These are phyloP conservation scores for Rhodamnia argentea DNA, from an alignment of 345 rosid genomes.

Conservation along the genomic window DNA sequence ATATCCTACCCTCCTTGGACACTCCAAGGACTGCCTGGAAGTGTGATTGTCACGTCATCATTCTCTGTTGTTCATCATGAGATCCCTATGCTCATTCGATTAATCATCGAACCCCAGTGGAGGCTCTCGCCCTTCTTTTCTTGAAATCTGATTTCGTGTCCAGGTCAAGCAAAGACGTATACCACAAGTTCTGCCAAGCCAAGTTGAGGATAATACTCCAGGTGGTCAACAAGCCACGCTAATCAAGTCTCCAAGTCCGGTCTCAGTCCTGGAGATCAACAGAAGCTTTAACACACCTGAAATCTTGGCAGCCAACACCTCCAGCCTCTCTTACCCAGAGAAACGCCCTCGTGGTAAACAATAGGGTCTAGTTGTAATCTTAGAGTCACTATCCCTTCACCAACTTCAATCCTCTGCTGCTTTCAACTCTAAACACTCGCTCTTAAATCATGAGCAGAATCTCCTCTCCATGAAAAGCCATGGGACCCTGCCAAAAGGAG, in stretches of 20 bases:
- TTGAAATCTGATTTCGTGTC: background rate
- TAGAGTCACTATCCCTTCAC: background rate
- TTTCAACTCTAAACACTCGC: background rate
- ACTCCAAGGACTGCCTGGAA: background rate
- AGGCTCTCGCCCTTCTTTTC: background rate
- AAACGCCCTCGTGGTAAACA: background rate
- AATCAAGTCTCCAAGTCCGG: background rate
- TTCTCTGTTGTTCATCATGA: background rate
- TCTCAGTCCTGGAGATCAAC: background rate
- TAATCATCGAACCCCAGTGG: background rate
- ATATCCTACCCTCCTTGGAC: background rate
- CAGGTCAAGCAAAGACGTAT: background rate
- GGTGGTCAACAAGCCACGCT: background rate
- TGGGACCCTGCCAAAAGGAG: background rate
- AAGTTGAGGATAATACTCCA: background rate
- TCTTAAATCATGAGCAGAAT: background rate
- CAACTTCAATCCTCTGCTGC: background rate
- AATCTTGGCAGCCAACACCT: background rate
- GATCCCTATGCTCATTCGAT: background rate
- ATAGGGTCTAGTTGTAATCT: background rate
- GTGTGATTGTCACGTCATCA: background rate
- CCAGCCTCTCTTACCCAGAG: background rate
- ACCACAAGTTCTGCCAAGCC: background rate
- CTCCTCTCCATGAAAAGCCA: background rate
- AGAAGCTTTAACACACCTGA: background rate